A percentile compares a stretch with the other conserved stretches of the same genome.
phyloP scores from a whole-genome alignment of 305 asterid genomes.

The Fraxinus velutina region DNA sequence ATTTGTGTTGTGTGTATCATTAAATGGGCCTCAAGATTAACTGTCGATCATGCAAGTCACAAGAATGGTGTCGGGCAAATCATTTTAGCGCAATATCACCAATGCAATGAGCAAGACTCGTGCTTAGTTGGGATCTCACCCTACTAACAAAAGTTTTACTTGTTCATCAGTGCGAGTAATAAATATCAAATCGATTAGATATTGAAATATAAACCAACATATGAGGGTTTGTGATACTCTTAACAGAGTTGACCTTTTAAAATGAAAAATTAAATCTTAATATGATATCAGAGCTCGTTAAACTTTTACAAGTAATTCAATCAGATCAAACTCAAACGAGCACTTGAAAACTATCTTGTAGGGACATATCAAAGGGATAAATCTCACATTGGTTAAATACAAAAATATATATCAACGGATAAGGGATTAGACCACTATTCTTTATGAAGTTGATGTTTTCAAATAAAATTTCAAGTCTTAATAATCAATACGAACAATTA shows the following conservation, averaged over 20 bases:
- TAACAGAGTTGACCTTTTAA: no score
- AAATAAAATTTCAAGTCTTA: background rate
- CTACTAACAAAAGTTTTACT: background rate
- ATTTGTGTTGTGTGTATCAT: background rate
- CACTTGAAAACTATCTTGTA: background rate
- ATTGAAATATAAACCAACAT: no score
- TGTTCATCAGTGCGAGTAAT: background rate
- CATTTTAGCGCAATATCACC: background rate
- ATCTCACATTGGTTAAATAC: no score
- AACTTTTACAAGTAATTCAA: no score
- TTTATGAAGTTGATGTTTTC: no score
- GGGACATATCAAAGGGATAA: background rate
- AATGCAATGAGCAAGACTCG: background rate
- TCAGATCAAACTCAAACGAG: background rate
- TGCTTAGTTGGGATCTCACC: background rate
- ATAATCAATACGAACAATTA: background rate
- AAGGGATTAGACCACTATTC: background rate
- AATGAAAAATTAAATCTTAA: no score
- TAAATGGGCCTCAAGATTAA: background rate
- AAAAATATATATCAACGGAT: background rate
- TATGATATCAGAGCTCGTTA: no score
- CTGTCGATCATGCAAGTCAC: background rate
- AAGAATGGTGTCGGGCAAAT: background rate
- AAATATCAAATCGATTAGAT: background rate
- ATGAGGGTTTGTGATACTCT: background rate